phyloP scores from a whole-genome alignment of 2,329 filamentous ascomycete genomes.

The Penicillium paneum region DNA sequence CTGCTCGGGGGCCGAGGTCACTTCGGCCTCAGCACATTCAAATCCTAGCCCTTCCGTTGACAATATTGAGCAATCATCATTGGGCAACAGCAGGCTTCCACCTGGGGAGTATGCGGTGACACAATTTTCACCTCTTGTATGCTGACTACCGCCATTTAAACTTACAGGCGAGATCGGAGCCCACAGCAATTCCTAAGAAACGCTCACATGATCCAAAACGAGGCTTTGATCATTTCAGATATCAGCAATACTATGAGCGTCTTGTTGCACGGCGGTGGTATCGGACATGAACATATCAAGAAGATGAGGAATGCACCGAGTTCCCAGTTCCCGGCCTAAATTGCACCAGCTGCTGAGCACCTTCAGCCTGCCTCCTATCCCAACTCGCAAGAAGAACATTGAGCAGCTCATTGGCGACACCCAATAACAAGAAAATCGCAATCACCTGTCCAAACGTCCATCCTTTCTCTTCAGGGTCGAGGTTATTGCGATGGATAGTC shows the following conservation, averaged over 20 bases:
- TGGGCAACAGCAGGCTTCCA: not conserved
- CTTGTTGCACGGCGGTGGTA: not conserved
- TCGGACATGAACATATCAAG: not conserved
- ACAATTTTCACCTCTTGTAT: not conserved
- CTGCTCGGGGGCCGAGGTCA: not conserved
- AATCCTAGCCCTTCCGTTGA: not conserved
- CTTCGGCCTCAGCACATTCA: not conserved
- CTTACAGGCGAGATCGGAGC: not conserved
- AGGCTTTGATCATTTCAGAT: not conserved
- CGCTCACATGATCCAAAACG: not conserved
- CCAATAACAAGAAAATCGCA: constrained; percentile 18
- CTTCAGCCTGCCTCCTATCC: constrained; percentile 10
- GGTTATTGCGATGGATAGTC: constrained; percentile 14
- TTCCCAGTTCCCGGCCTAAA: not conserved
- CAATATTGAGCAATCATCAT: not conserved
- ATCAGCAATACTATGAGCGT: not conserved
- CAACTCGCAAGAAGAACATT: constrained; percentile 18
- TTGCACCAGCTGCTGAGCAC: constrained; percentile 5
- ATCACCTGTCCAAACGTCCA: constrained; percentile 20
- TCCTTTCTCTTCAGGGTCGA: constrained; percentile 12
- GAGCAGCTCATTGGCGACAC: constrained; percentile 17
- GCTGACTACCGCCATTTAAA: not conserved
- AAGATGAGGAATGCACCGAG: not conserved
- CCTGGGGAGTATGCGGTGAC: not conserved
- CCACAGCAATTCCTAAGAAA: not conserved